phyloP scores from a whole-genome alignment of 2,329 filamentous ascomycete species.

The Fusarium sp. region DNA sequence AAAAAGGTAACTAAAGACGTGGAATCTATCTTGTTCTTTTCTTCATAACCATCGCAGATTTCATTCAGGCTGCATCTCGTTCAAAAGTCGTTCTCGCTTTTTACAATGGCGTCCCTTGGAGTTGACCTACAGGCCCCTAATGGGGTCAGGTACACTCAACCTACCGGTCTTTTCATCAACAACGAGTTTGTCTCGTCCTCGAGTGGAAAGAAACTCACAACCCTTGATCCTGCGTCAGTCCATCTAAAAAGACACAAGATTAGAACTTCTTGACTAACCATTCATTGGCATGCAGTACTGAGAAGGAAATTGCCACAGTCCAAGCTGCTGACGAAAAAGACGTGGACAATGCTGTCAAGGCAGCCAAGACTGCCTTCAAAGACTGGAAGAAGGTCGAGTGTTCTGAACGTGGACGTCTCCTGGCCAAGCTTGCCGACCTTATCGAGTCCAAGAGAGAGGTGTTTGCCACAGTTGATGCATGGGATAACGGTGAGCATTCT shows the following conservation, averaged over 20 bases:
- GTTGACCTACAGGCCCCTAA: neutral
- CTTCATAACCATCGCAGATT: too few relatives aligned
- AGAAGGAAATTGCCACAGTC: slow-evolving; percentile 79
- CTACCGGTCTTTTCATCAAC: slow-evolving; percentile 7
- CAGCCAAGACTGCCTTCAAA: slow-evolving; percentile 62
- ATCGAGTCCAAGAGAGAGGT: slow-evolving; percentile 71
- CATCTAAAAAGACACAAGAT: neutral
- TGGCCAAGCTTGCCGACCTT: slow-evolving; percentile 79
- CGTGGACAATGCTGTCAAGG: slow-evolving; percentile 78
- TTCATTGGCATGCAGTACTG: slow-evolving; percentile 56
- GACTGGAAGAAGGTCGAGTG: too few relatives aligned
- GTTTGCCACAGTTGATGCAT: neutral
- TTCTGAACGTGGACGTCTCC: slow-evolving; percentile 65
- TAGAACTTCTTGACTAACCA: too few relatives aligned
- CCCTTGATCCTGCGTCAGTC: slow-evolving; percentile 78
- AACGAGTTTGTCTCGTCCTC: slow-evolving; percentile 23
- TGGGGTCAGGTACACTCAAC: neutral
- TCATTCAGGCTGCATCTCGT: too few relatives aligned
- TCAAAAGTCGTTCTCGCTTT: too few relatives aligned
- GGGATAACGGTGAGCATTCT: slow-evolving; percentile 75
- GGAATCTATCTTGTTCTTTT: too few relatives aligned
- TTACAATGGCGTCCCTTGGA: too few relatives aligned
- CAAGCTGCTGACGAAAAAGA: slow-evolving; percentile 77
- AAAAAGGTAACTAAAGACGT: too few relatives aligned
- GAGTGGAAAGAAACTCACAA: slow-evolving; percentile 60